Evolutionary conservation across 1,139 yeast genomes (phyloP).

Genomic region (Debaryomyces sp.): DNA sequence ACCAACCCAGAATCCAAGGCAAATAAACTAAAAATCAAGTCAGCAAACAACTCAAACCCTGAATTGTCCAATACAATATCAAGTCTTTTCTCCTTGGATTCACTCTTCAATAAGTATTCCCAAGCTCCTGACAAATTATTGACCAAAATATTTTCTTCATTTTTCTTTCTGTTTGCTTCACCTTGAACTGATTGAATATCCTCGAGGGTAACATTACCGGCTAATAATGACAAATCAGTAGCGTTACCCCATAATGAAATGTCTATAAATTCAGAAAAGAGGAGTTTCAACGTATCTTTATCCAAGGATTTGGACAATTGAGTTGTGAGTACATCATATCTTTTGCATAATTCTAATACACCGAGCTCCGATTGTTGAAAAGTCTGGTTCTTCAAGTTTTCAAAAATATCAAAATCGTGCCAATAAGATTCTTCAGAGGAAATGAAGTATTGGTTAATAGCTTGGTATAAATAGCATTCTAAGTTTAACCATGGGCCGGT

Average conservation of each 20-base stretch:
- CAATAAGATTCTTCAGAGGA: conserved; percentile 36
- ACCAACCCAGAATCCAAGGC: conserved; percentile 71
- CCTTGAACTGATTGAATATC: conserved; percentile 93
- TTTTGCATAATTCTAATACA: conserved; percentile 76
- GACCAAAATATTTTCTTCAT: conserved; percentile 78
- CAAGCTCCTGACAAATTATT: conserved; percentile 78
- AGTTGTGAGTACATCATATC: conserved; percentile 49
- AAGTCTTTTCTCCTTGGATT: conserved; percentile 46
- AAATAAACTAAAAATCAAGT: conserved; percentile 73
- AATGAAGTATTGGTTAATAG: conserved; percentile 52
- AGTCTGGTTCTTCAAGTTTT: conserved; percentile 67
- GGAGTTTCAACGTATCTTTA: conserved; percentile 50
- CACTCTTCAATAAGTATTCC: conserved; percentile 35
- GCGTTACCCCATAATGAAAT: conserved; percentile 98
- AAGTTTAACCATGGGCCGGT: conserved; percentile 92
- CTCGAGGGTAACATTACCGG: conserved; percentile 75
- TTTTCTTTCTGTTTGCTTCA: conserved; percentile 78
- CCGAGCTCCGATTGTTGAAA: conserved; percentile 77
- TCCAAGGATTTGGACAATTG: conserved; percentile 41
- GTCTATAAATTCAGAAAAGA: conserved; percentile 79
- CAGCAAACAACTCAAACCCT: conserved; percentile 93
- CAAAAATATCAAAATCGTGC: conserved; percentile 72
- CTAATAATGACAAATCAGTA: conserved; percentile 86
- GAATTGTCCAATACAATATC: conserved; percentile 93
- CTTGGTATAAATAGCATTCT: conserved; percentile 83